Conservation (phyloP, 2,329 filamentous ascomycete genomes). For the Calonectria multiphialidica region DNA sequence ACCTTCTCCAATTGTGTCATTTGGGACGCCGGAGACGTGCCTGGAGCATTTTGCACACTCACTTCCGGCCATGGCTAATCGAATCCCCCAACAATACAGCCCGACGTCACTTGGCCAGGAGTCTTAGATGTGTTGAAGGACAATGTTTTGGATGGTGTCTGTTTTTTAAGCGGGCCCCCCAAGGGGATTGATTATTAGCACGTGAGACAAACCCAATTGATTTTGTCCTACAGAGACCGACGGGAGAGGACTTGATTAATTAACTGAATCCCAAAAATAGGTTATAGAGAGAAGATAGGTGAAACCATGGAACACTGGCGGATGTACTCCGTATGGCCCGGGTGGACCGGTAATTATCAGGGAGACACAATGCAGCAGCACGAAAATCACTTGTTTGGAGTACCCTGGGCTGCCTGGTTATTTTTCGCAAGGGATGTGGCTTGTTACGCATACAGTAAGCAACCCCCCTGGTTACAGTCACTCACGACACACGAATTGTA, state of each 20-base stretch:
- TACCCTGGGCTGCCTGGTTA: neutral
- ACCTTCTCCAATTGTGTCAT: slow-evolving; percentile 27
- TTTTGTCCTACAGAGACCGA: neutral
- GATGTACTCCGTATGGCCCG: slow-evolving; percentile 6
- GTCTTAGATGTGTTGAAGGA: too few species aligned
- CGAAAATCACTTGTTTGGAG: slow-evolving; percentile 9
- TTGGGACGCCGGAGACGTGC: slow-evolving; percentile 14
- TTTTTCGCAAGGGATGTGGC: neutral
- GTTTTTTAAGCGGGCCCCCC: neutral
- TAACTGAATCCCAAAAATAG: neutral
- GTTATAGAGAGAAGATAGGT: neutral
- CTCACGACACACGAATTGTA: neutral
- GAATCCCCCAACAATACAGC: neutral
- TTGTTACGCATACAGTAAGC: neutral
- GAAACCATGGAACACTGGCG: neutral
- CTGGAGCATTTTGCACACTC: neutral
- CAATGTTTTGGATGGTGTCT: neutral
- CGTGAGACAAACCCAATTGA: neutral
- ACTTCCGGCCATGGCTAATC: neutral
- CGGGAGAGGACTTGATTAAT: neutral
- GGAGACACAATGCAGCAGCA: slow-evolving; percentile 22
- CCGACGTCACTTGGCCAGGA: too few species aligned
- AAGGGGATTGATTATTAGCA: neutral
- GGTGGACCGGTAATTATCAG: slow-evolving; percentile 29
- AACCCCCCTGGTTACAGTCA: neutral